Base-by-base conservation (phyloP, 306 rosid genomes). In the Quercus variabilis region DNA sequence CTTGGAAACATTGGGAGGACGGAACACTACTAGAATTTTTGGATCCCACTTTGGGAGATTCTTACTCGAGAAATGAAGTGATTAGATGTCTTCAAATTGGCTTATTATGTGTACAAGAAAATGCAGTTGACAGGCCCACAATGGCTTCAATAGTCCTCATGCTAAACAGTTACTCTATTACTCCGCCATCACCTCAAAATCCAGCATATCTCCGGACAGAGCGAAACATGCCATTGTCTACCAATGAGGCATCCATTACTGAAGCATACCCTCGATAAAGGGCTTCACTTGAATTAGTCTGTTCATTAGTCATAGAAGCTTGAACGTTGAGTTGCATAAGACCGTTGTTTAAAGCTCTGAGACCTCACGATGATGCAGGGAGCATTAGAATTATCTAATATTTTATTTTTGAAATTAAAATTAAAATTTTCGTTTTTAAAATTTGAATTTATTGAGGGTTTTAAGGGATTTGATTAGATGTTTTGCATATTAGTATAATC, bases 61-160 rank as follows among this genome's bases (percentile, higher is more conserved):
- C 83, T 21, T 80, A 31, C 23, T 69, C 62, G 2, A 75, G 43
- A 23, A 38, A 12, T 30, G 92, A 88, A 85, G 82, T 84, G 4
- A 74, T 71, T 2, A 86, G 88, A 81, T 89, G 93, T 79, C 81
- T 89, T 46, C 81, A 89, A 5, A 82, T 91, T 19, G 92, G 89
- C 6, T 77, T 91, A 57, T 71, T 80, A n/a, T 87, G 90, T 81
- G 85, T 80, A 77, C 87, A 87, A n/a, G 88, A 89, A 63, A 83
- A 84, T 83, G 81, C 83, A 19, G 56, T 62, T 20, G 80, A 72
- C 25, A 84, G 90, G 33, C 95, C 95, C 11, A 82, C 90, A 2
- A 87, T 89, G 91, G 82, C 69, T 26, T 58, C 88, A 12, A 25
- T 91, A 35, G 79, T 85, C 72, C 81, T 86, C 62, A 57, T 89